Conservation (phyloP, 116 monocot species). For the Cymodocea nodosa region DNA sequence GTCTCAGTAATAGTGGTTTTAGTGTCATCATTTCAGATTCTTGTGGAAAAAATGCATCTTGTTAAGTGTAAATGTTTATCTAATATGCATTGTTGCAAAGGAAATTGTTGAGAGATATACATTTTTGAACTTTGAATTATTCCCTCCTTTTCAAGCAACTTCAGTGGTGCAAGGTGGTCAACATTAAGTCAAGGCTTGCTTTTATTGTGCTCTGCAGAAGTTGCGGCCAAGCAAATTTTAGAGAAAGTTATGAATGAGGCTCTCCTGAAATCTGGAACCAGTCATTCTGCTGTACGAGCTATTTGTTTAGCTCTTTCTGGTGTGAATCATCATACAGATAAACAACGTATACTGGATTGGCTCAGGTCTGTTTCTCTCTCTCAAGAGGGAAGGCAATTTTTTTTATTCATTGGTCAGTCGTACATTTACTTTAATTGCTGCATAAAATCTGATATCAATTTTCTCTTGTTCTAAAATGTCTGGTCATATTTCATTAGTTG, state of each 20-base stretch:
- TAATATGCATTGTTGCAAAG: not conserved
- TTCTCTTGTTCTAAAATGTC: too few species aligned
- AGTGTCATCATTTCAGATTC: not conserved
- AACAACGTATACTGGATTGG: constrained; percentile 65
- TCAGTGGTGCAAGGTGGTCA: not conserved
- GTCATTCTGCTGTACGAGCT: constrained; percentile 51
- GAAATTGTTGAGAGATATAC: too few species aligned
- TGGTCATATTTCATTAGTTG: too few species aligned
- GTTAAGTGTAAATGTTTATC: not conserved
- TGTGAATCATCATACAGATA: constrained; percentile 84
- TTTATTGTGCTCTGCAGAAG: constrained; percentile 33
- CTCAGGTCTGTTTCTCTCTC: constrained; percentile 37
- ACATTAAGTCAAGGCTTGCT: not conserved
- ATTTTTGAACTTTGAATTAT: not conserved
- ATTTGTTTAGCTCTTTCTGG: constrained; percentile 89
- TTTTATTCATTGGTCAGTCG: too few species aligned
- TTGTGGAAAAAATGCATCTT: not conserved
- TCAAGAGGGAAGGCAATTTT: too few species aligned
- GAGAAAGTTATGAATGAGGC: constrained; percentile 67
- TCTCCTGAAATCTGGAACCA: constrained; percentile 42
- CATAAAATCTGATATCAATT: too few species aligned
- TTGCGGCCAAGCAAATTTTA: constrained; percentile 61
- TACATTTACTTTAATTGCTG: too few species aligned
- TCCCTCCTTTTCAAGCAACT: not conserved
- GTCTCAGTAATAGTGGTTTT: too few species aligned